Percentiles rank a stretch among this genome's conserved stretches.
phyloP scores from a whole-genome alignment of 805 yeast species.

The Yamadazyma sp. region DNA sequence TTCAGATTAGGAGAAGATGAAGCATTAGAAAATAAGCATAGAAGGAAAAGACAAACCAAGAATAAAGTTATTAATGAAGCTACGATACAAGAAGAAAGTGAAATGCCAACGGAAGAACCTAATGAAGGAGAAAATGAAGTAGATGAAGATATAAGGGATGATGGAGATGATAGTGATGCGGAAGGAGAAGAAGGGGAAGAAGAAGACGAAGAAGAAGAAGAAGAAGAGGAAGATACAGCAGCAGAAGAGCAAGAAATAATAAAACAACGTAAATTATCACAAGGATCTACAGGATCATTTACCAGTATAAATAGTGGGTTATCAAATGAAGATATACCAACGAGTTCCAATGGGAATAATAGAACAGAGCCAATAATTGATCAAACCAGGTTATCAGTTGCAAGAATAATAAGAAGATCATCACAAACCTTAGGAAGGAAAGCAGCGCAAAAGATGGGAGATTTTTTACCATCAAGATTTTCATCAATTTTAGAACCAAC shows the following conservation, averaged over 20 bases:
- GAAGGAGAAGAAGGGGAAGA: conserved; percentile 14
- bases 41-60: conserved; percentile 19
- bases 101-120: conserved; percentile 5
- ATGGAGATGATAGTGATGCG: conserved; percentile 18
- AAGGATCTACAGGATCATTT: conserved; percentile 33
- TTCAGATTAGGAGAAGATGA: conserved; percentile 66
- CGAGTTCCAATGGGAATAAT: conserved; percentile 8
- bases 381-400: conserved; percentile 67
- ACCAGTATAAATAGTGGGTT: conserved; percentile 31
- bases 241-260: conserved; percentile 16
- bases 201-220: conserved; percentile 24
- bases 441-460: conserved; percentile 87
- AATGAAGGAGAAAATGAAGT: conserved; percentile 1
- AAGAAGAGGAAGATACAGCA: conserved; percentile 19
- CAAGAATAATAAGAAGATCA: conserved; percentile 70
- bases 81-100: conserved; percentile 28
- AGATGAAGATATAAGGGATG: conserved; percentile 12
- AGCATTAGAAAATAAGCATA: conserved; percentile 37
- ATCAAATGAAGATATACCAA: conserved; percentile 21
- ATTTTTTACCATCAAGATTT: conserved; percentile 76
- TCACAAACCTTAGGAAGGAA: conserved; percentile 74
- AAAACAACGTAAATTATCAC: conserved; percentile 38
- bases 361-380: conserved; percentile 66
- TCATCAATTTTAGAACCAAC: conserved; percentile 84
- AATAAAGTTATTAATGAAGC: conserved; percentile 15